Evolutionary conservation across 331 rosid species (phyloP).

Genomic region (Telfairia occidentalis): DNA sequence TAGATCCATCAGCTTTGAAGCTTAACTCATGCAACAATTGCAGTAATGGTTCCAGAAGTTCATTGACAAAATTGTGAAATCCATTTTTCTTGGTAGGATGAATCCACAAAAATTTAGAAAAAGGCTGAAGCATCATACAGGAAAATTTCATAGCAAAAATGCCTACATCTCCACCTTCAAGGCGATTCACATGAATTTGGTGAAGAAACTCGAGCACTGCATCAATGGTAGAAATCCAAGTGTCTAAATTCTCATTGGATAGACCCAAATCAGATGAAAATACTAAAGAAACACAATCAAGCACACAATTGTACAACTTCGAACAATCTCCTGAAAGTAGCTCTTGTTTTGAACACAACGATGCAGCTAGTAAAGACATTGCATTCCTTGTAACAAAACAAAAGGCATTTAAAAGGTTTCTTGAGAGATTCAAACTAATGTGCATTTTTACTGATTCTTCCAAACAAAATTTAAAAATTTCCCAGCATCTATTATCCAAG

Average conservation of each 20-base stretch:
- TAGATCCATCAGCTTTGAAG: conserved; percentile 27
- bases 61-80: conserved; percentile 55
- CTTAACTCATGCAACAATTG: conserved; percentile 44
- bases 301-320: conserved; percentile 36
- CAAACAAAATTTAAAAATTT: conserved; percentile 68
- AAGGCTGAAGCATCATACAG: conserved; percentile 61
- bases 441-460: conserved; percentile 41
- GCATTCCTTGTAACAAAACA: conserved; percentile 40
- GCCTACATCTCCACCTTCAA: conserved; percentile 30
- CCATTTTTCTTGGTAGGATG: conserved; percentile 59
- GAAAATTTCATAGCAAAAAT: conserved; percentile 37
- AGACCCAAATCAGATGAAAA: conserved; percentile 70
- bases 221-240: conserved; percentile 50
- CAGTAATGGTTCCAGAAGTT: conserved; percentile 75
- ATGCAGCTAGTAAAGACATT: conserved; percentile 23
- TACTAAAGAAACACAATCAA: conserved; percentile 57
- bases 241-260: conserved; percentile 56
- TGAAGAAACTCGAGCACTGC: conserved; percentile 47
- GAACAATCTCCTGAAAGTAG: conserved; percentile 23
- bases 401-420: conserved; percentile 50
- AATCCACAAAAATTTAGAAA: conserved; percentile 57
- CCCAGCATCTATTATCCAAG: conserved; percentile 79
- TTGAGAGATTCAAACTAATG: conserved; percentile 44
- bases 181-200: conserved; percentile 27
- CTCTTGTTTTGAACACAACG: conserved; percentile 18